phyloP scores from a whole-genome alignment of 2,329 filamentous ascomycete genomes.

The Neospermospora avenae region DNA sequence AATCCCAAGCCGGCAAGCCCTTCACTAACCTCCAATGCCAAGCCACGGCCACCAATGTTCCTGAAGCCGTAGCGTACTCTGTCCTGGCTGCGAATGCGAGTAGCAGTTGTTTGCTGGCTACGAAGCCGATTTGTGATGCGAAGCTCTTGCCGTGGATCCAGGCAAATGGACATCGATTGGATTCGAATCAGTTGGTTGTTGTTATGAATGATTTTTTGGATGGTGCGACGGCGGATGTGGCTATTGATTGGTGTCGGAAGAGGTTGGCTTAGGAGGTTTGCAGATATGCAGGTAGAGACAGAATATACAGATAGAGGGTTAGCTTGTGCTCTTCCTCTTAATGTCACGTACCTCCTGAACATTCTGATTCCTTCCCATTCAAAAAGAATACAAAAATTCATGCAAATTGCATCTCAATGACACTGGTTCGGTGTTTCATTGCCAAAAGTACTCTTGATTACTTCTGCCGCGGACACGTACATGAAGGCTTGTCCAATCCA shows the following conservation, averaged over 20 bases:
- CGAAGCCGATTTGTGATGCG: conserved; percentile 47
- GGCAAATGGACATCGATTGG: conserved; percentile 40
- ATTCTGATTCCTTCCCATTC: too few species aligned
- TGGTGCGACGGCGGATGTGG: conserved; percentile 46
- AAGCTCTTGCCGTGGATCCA: conserved; percentile 47
- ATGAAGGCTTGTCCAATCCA: too few species aligned
- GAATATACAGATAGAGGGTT: not conserved
- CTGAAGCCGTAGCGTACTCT: conserved; percentile 44
- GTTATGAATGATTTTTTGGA: conserved; percentile 52
- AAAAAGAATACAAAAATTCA: too few species aligned
- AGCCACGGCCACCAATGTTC: conserved; percentile 49
- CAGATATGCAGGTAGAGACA: not conserved
- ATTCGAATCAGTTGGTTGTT: conserved; percentile 41
- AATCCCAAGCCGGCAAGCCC: conserved; percentile 35
- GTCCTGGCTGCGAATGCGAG: conserved; percentile 43
- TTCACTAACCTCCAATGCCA: conserved; percentile 48
- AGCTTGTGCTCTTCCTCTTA: not conserved
- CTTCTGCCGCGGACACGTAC: too few species aligned
- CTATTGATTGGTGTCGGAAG: conserved; percentile 35
- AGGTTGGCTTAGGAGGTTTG: conserved; percentile 15
- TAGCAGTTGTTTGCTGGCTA: conserved; percentile 45
- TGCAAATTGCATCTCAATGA: too few species aligned
- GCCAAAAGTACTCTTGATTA: too few species aligned
- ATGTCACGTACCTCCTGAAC: not conserved
- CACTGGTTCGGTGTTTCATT: too few species aligned